Conservation (phyloP, 1,284 basidiomycete genomes). For the Apiotrichum domesticum region DNA sequence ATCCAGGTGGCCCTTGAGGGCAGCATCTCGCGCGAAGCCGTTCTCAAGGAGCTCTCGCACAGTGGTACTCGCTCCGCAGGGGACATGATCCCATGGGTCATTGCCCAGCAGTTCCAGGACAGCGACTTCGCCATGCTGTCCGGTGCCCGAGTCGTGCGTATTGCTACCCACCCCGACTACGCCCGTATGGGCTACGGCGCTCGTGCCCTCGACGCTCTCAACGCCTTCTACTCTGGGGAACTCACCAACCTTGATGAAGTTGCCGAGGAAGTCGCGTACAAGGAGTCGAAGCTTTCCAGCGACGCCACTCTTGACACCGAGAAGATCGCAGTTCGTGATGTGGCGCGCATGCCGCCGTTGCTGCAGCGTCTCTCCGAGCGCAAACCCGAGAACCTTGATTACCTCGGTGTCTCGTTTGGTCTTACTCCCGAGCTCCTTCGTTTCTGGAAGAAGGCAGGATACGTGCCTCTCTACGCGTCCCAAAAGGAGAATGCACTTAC, state of each 20-base stretch:
- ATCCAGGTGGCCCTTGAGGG: conserved; percentile 95
- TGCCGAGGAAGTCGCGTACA: background rate
- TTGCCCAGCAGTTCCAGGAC: conserved; percentile 91
- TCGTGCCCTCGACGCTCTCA: conserved; percentile 79
- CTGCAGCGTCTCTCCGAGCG: conserved; percentile 85
- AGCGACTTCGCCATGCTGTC: conserved; percentile 86
- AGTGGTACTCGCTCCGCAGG: conserved; percentile 56
- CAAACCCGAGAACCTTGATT: conserved; percentile 86
- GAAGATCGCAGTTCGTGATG: conserved; percentile 65
- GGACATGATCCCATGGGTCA: conserved; percentile 96
- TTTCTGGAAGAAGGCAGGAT: conserved; percentile 96
- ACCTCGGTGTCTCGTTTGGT: conserved; percentile 94
- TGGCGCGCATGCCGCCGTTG: conserved; percentile 81
- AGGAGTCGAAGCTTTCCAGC: conserved; percentile 18
- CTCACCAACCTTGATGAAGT: conserved; percentile 82
- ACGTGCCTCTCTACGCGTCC: conserved; percentile 83
- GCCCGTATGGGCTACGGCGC: conserved; percentile 96
- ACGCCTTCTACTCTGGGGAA: conserved; percentile 88
- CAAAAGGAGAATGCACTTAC: conserved; percentile 93
- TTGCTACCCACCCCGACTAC: conserved; percentile 97
- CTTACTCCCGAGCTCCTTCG: conserved; percentile 80
- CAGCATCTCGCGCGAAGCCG: conserved; percentile 76
- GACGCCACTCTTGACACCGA: conserved; percentile 61
- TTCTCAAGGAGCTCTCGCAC: conserved; percentile 75
- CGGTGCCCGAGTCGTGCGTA: conserved; percentile 84